Evolutionary conservation across 1,284 basidiomycete species (phyloP).

Genomic region (Peniophora sp.): DNA sequence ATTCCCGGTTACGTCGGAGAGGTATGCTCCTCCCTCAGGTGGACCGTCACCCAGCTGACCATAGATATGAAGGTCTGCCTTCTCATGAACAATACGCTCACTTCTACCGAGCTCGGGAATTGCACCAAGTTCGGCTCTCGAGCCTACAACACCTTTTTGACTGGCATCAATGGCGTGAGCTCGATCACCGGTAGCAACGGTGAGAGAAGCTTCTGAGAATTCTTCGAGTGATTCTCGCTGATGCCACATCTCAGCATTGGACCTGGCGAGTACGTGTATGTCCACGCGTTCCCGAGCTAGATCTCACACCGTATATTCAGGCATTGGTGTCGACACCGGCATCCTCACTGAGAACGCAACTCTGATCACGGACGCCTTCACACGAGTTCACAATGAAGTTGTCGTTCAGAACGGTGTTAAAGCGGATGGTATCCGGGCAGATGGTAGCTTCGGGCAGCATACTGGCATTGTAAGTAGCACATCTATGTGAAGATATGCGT

Average conservation of each 20-base stretch:
- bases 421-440: constrained; percentile 51
- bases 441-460: constrained; percentile 60
- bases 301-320: constrained; percentile 40
- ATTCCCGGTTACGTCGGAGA: constrained; percentile 48
- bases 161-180: constrained; percentile 34
- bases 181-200: constrained; percentile 52
- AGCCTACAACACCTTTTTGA: constrained; percentile 39
- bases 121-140: constrained; percentile 46
- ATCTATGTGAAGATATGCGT: not conserved
- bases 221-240: not conserved
- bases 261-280: not conserved
- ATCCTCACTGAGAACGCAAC: constrained; percentile 36
- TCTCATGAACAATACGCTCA: constrained; percentile 38
- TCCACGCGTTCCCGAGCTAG: not conserved
- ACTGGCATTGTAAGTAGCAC: constrained; percentile 22
- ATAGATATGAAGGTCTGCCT: constrained; percentile 31
- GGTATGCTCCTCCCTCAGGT: not conserved
- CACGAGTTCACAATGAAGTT: constrained; percentile 39
- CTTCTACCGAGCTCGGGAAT: constrained; percentile 29
- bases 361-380: constrained; percentile 38
- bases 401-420: constrained; percentile 31
- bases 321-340: constrained; percentile 44
- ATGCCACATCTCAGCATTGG: not conserved
- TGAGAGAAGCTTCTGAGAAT: not conserved
- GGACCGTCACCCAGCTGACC: too few species aligned